Base-by-base conservation (phyloP, 163 green algal genomes). In the Coccomyxa subellipsoidea region DNA sequence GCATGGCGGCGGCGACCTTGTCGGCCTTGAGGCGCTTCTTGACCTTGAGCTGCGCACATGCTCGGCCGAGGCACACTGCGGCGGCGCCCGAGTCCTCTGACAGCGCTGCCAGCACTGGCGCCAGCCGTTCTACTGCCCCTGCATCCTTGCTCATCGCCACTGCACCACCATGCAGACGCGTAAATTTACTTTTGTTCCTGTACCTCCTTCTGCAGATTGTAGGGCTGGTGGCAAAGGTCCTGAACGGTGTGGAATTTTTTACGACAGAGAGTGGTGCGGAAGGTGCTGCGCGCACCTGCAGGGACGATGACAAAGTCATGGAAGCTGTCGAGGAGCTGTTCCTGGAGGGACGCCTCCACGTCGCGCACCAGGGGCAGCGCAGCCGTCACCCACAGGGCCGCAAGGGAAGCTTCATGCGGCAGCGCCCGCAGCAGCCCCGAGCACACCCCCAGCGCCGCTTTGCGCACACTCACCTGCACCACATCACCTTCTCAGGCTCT, bases 391-490 rank as follows among this genome's bases (percentile, higher is more conserved):
- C 91, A 95, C 47, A 94, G 79, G 38, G 84, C 72, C 5, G 88
- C 86, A 37, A 90, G 80, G n/a, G 70, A 53, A 4, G 82, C 31
- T 38, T 93, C 53, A 0, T 69, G 37, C 0, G 93, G 93, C 81
- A 93, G 88, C 54, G 82, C 82, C n/a, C 39, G 38, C n/a, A 92
- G 80, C 81, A 95, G 89, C 23, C 76, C 81, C 31, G 80, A 83
- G 15, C 85, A 82, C 21, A 89, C 90, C 8, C 84, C 77, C 81
- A 96, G 83, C 0, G 86, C 92, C 0, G 89, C 90, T 73, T 90
- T 91, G 78, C 93, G 89, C 73, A 97, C 92, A 71, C 84, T 94
- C 73, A 96, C 85, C 91, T 95, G 89, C 84, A 82, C 4, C 35
- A 78, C 47, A 39, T 18, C n/a, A n/a, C n/a, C n/a, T n/a, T n/a